phyloP scores from a whole-genome alignment of 768 basidiomycete species.

The Podaxis rugospora region DNA sequence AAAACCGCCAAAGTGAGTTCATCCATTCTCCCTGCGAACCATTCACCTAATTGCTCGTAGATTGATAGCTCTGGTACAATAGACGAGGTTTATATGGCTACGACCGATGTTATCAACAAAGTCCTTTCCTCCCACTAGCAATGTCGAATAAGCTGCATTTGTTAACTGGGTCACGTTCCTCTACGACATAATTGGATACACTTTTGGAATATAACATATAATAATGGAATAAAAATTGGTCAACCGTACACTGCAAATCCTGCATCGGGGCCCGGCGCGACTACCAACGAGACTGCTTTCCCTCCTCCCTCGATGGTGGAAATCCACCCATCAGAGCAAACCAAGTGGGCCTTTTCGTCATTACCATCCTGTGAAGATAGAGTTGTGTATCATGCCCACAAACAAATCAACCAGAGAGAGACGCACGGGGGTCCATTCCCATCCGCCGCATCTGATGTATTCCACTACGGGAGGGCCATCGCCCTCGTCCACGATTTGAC shows the following conservation, averaged over 20 bases:
- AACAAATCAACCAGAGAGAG: slow-evolving; percentile 8
- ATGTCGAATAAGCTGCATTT: no score
- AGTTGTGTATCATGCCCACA: not conserved
- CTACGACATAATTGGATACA: not conserved
- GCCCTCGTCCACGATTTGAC: slow-evolving; percentile 35
- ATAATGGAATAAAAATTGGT: slow-evolving; percentile 11
- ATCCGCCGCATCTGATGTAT: slow-evolving; percentile 71
- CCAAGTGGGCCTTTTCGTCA: slow-evolving; percentile 60
- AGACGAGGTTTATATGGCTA: slow-evolving; percentile 66
- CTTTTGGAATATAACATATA: not conserved
- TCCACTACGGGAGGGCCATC: slow-evolving; percentile 63
- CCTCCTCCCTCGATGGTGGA: slow-evolving; percentile 59
- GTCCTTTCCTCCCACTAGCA: slow-evolving; percentile 15
- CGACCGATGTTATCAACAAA: slow-evolving; percentile 44
- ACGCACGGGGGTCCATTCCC: slow-evolving; percentile 83
- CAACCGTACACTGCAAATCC: slow-evolving; percentile 48
- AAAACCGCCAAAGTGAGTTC: slow-evolving; percentile 77
- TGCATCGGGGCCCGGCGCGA: slow-evolving; percentile 14
- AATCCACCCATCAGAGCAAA: slow-evolving; percentile 81
- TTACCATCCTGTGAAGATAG: slow-evolving; percentile 41
- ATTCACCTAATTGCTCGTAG: slow-evolving; percentile 19
- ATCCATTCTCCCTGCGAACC: not conserved
- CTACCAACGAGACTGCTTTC: slow-evolving; percentile 29
- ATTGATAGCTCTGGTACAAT: slow-evolving; percentile 65
- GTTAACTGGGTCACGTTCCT: not conserved